Conservation (phyloP, 2,329 filamentous ascomycete genomes). For the Ustilaginoidea virens region DNA sequence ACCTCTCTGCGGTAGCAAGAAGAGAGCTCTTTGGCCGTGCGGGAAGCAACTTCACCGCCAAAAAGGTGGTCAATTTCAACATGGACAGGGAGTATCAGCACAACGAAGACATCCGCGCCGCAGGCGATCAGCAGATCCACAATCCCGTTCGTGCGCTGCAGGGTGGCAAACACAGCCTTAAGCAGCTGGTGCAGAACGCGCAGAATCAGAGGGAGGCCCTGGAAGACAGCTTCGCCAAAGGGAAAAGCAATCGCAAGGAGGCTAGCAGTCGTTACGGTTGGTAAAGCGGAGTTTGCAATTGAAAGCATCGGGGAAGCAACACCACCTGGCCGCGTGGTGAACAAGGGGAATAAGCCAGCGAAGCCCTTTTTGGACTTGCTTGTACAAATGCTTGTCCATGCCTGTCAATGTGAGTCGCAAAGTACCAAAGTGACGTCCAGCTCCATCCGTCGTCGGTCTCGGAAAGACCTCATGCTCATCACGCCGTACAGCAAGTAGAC, state of each 20-base stretch:
- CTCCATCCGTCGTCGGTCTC: too few species aligned
- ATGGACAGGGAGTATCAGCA: slow-evolving; percentile 74
- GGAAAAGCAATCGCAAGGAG: slow-evolving; percentile 65
- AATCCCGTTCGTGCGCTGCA: slow-evolving; percentile 77
- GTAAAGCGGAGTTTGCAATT: slow-evolving; percentile 14
- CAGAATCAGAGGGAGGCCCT: slow-evolving; percentile 71
- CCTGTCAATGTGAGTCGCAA: too few species aligned
- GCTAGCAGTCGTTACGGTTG: slow-evolving; percentile 76
- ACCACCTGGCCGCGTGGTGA: neutral
- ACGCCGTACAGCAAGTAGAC: too few species aligned
- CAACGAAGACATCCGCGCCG: slow-evolving; percentile 61
- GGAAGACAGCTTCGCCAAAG: slow-evolving; percentile 80
- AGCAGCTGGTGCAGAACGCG: slow-evolving; percentile 73
- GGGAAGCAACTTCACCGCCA: slow-evolving; percentile 21
- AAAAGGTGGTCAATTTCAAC: slow-evolving; percentile 73
- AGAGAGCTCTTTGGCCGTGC: slow-evolving; percentile 74
- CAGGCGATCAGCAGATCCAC: slow-evolving; percentile 57
- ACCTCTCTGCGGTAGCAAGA: slow-evolving; percentile 60
- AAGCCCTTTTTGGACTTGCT: too few species aligned
- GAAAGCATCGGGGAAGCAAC: neutral
- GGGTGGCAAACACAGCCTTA: slow-evolving; percentile 70
- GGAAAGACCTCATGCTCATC: too few species aligned
- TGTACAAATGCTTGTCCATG: too few species aligned
- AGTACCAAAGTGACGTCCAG: too few species aligned
- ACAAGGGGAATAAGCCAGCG: too few species aligned